Conservation (phyloP, 768 basidiomycete genomes). For the Tephrocybe sp. region DNA sequence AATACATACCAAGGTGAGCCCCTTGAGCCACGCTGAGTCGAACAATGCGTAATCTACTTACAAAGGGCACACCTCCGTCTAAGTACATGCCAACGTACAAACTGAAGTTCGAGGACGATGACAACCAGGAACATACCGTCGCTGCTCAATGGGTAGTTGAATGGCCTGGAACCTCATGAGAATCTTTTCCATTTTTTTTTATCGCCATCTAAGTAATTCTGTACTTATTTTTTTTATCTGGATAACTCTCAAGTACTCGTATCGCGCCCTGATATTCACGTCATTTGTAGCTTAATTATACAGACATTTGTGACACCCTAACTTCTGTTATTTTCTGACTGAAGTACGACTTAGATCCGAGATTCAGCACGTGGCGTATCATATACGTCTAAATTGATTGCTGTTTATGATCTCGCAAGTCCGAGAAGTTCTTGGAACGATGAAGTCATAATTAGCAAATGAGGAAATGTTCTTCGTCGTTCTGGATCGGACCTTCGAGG, state of each 20-base stretch:
- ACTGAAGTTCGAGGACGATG: slow-evolving; percentile 88
- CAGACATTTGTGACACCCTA: neutral
- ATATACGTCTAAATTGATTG: too few species aligned
- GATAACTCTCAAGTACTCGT: slow-evolving; percentile 10
- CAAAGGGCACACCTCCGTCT: slow-evolving; percentile 35
- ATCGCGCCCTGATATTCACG: slow-evolving; percentile 4
- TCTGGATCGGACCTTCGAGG: slow-evolving; percentile 10
- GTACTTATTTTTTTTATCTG: slow-evolving; percentile 18
- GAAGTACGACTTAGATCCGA: neutral
- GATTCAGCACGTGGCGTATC: slow-evolving; percentile 7
- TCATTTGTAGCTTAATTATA: slow-evolving; percentile 12
- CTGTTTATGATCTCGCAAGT: neutral
- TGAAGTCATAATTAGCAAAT: neutral
- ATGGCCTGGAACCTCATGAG: slow-evolving; percentile 52
- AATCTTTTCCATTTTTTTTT: slow-evolving; percentile 9
- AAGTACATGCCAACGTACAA: slow-evolving; percentile 65
- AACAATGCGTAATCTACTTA: neutral
- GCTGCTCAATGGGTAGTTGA: slow-evolving; percentile 82
- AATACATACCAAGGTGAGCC: slow-evolving; percentile 35
- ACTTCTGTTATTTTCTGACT: neutral
- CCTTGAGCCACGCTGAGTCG: neutral
- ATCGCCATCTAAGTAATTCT: slow-evolving; percentile 16
- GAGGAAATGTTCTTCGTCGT: slow-evolving; percentile 4
- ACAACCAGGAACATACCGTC: slow-evolving; percentile 77
- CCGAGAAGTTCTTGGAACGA: neutral